Conservation (phyloP, 805 yeast species). For the Kurtzmaniella fragi region DNA sequence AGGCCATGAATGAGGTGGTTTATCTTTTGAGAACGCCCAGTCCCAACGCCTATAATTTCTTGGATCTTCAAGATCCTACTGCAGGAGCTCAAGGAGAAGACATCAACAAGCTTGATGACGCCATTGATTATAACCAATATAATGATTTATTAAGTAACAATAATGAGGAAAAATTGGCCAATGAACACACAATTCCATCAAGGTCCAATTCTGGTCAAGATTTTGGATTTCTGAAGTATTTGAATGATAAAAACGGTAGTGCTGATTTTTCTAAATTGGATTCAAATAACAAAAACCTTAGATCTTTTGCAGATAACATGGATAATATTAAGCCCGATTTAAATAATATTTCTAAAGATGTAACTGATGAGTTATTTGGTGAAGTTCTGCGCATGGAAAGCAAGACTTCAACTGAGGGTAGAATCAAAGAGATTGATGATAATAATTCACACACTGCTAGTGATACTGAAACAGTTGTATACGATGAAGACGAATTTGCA, state of each 20-base stretch:
- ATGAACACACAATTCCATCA: background rate
- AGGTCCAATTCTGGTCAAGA: background rate
- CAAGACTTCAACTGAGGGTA: background rate
- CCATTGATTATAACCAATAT: slow-evolving; percentile 7
- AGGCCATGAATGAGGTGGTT: slow-evolving; percentile 32
- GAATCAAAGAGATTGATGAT: background rate
- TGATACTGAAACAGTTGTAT: slow-evolving; percentile 25
- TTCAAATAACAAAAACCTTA: background rate
- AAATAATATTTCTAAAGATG: no score
- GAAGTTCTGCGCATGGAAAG: no score
- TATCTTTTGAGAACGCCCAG: slow-evolving; percentile 27
- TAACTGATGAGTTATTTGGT: no score
- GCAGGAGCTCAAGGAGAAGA: slow-evolving; percentile 2
- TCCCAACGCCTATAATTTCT: slow-evolving; percentile 11
- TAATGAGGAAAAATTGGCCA: background rate
- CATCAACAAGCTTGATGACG: slow-evolving; percentile 13
- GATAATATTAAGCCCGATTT: no score
- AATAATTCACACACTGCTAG: slow-evolving; percentile 12
- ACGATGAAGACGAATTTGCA: slow-evolving; percentile 12
- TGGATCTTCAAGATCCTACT: slow-evolving; percentile 17
- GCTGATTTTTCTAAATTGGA: background rate
- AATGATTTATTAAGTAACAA: slow-evolving; percentile 5
- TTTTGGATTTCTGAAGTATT: background rate
- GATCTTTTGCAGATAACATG: no score
- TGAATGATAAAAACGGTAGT: no score